Evolutionary conservation across 306 rosid species (phyloP), one percentile per base, ranked within the genome.

Genomic region (Mucuna pruriens): DNA sequence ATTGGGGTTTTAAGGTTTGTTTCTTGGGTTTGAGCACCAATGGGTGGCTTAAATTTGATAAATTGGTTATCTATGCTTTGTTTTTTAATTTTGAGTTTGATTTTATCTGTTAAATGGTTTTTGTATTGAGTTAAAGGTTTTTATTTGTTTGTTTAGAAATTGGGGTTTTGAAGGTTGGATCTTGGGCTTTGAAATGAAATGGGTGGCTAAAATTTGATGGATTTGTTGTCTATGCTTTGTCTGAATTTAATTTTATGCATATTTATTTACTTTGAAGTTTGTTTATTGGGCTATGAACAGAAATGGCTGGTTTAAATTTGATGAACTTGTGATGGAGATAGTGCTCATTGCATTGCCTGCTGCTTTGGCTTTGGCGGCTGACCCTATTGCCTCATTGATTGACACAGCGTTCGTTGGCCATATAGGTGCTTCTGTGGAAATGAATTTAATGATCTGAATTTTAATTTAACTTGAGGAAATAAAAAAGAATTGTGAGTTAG

Each of bases 381-480:
- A 95, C 63, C 98, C 99, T 2, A 74, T 95, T 70, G 73, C 91
- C 17, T 93, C 98, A n/a, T 88, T 95, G 87, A 88, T 95, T 63
- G 99, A 93, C 70, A 93, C 99, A 9, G 98, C 96, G 2, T 95
- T 91, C 22, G 91, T 95, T 75, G 97, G 99, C 38, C 99, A 95
- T 74, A 81, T 95, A 86, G 98, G 98, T 95, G 89, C 70, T 6
- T n/a, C 4, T 42, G n/a, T 73, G 58, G 17, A 17, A 57, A n/a
- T 85, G 25, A 19, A 16, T 69, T 78, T 81, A 48, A 74, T 77
- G 29, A 63, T 63, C 61, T 74, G 29, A 68, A 67, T 36, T 76
- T 34, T 79, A 25, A 57, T 29, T 62, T 74, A 11, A 22, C 63
- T 55, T 75, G 55, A 25, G 9, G 23, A 33, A 33, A 7, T 22